Percentiles rank a stretch among this genome's conserved stretches.
These are phyloP conservation scores for Turnera subulata DNA, from an alignment of 345 rosid species.

Conservation along the genomic window DNA sequence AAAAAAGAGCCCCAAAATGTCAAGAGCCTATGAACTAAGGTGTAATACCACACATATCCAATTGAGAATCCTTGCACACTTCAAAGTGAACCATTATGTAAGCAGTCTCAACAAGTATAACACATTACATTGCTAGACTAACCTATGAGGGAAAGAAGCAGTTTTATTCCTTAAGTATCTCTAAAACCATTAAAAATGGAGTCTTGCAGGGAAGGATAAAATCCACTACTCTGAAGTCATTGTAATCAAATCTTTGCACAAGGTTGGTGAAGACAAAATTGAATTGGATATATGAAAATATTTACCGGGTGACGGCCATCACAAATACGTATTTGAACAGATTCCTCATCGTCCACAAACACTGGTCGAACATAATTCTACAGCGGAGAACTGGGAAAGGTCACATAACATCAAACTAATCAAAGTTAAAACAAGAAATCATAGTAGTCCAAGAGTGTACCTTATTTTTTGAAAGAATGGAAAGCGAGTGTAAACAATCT, in stretches of 20 bases:
- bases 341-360: constrained; percentile 59
- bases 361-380: constrained; percentile 76
- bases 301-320: constrained; percentile 93
- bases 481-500: constrained; percentile 87
- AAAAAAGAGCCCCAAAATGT: no score
- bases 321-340: constrained; percentile 64
- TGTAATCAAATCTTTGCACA: no score
- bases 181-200: no score
- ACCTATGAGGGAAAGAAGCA: no score
- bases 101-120: no score
- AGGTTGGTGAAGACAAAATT: no score
- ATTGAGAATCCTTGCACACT: background rate
- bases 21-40: background rate
- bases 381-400: constrained; percentile 15
- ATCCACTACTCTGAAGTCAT: no score
- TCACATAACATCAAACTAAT: constrained; percentile 12
- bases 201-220: no score
- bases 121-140: no score
- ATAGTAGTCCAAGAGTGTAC: constrained; percentile 24
- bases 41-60: background rate
- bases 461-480: constrained; percentile 78
- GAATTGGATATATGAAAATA: constrained; percentile 10
- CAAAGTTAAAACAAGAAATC: constrained; percentile 5
- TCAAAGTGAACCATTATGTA: no score
- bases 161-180: no score